A percentile compares a stretch with the other conserved stretches of the same genome.
These are phyloP conservation scores for Quercus lobata DNA, from an alignment of 331 rosid genomes.

Conservation along the genomic window DNA sequence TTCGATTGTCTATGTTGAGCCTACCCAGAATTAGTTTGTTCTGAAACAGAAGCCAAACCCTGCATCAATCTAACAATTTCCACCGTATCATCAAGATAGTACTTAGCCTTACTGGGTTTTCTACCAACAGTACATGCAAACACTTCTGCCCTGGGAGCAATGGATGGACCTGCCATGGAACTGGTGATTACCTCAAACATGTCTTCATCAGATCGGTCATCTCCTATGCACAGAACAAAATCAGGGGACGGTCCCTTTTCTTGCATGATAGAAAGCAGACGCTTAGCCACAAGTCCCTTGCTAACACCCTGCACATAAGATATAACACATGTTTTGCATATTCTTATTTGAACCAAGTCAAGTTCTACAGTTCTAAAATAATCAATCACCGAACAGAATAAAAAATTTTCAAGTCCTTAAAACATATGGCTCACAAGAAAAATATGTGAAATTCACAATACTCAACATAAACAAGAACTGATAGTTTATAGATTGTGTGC, in stretches of 20 bases:
- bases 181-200: constrained; percentile 68
- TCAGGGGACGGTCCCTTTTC: constrained; percentile 49
- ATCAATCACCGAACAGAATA: neutral
- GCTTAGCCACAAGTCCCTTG: constrained; percentile 68
- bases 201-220: constrained; percentile 82
- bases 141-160: constrained; percentile 52
- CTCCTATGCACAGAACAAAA: constrained; percentile 70
- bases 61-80: constrained; percentile 58
- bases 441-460: neutral
- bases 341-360: neutral
- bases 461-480: neutral
- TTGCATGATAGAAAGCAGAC: constrained; percentile 56
- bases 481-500: neutral
- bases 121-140: constrained; percentile 64
- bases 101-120: constrained; percentile 73
- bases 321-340: neutral
- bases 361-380: neutral
- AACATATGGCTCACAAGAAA: neutral
- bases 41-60: constrained; percentile 57
- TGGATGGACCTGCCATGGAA: constrained; percentile 48
- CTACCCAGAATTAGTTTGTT: constrained; percentile 22
- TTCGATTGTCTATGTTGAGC: neutral
- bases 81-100: constrained; percentile 60
- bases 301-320: constrained; percentile 51
- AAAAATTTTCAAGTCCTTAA: neutral